Base-by-base conservation (phyloP, 345 rosid species). In the Ceriops tagal region DNA sequence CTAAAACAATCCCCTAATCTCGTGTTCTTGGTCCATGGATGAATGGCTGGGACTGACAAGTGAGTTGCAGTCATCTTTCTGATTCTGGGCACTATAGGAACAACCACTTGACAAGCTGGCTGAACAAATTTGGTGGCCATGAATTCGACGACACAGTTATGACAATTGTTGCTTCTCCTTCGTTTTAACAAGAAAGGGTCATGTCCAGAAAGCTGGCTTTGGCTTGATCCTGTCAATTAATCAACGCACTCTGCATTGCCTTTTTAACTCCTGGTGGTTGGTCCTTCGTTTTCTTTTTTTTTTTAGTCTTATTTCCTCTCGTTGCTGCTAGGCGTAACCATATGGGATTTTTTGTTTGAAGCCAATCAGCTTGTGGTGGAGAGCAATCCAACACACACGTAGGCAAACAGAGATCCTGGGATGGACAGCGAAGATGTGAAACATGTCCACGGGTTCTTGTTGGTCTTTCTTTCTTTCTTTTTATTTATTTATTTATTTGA, bases 101-200 rank as follows among this genome's bases (percentile, higher is more conserved):
- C 22, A 35, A 34, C 37, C 21, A 13, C 49, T 13, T 68, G 71
- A 27, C 72, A 78, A 32, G 74, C 68, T 52, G 81, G 80, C 28
- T 76, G 78, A 39, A 81, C 71, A 61, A 85, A 80, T 68, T 77
- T 85, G 49, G 28, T 64, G 69, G 65, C 73, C 79, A 79, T 79
- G 21, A 61, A 61, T 61, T 72, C 21, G 22, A 70, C 70, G 10
- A 70, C 46, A 61, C 58, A 55, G 30, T 11, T n/a, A 31, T 31
- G 15, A 5, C 15, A 51, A 58, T 1, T 46, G 10, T 5, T 26
- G 68, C 32, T 52, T 60, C 56, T 66, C 39, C 22, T 31, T 57
- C 34, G 46, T 49, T 68, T 27, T 2, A 20, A 71, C 19, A 18
- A n/a, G 55, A 53, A 21, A 60, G 53, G 58, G 13, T 56, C 64